These are phyloP conservation scores for Curvularia verruculosa DNA, from an alignment of 2,329 filamentous ascomycete species.

Conservation along the genomic window DNA sequence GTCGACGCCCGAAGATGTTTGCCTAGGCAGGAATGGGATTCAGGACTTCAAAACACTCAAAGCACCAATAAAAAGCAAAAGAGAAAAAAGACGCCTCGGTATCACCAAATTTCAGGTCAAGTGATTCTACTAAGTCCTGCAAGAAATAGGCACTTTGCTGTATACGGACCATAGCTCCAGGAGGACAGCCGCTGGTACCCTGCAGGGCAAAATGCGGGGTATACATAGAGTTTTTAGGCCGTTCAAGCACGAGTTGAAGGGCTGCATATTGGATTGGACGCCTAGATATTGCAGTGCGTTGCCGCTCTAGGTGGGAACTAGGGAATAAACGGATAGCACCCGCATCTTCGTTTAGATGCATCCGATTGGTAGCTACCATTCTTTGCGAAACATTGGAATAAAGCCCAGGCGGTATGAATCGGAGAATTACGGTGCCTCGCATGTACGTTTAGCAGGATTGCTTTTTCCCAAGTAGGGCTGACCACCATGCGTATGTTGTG, in stretches of 20 bases:
- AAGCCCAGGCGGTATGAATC: neutral
- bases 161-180: neutral
- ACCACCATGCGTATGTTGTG: neutral
- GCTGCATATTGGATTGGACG: neutral
- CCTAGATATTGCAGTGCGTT: neutral
- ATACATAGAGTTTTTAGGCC: neutral
- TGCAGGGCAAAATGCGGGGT: constrained; percentile 2
- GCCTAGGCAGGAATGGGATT: neutral
- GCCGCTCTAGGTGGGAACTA: neutral
- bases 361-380: neutral
- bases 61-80: neutral
- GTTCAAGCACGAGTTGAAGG: neutral
- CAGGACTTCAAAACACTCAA: neutral
- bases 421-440: neutral
- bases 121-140: neutral
- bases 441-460: neutral
- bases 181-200: neutral
- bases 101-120: neutral
- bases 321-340: neutral
- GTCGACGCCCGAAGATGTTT: neutral
- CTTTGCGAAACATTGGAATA: neutral
- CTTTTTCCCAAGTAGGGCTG: neutral
- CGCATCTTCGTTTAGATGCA: too few relatives aligned
- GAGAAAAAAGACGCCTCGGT: constrained; percentile 1
- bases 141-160: neutral